These are phyloP conservation scores for Coix lacrymajobi DNA, from an alignment of 176 grass and related monocot species.

Conservation along the genomic window DNA sequence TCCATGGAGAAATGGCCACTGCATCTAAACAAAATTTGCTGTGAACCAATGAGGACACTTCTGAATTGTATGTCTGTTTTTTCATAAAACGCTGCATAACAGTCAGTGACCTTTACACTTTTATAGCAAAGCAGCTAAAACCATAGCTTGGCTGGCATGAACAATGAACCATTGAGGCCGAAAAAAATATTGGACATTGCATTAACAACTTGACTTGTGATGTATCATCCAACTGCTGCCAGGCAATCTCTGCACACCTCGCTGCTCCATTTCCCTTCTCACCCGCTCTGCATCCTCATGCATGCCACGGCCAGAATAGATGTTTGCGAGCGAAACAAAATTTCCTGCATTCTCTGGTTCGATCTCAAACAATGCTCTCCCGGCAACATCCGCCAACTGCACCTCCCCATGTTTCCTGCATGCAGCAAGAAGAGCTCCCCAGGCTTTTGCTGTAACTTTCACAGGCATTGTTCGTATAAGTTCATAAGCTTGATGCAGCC, in stretches of 20 bases:
- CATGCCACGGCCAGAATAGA: constrained; percentile 52
- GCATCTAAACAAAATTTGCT: constrained; percentile 12
- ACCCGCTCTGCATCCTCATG: constrained; percentile 50
- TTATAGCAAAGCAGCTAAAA: not conserved
- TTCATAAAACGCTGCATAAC: not conserved
- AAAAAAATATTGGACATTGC: not conserved
- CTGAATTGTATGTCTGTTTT: not conserved
- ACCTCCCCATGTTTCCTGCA: constrained; percentile 66
- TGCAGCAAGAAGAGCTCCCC: constrained; percentile 72
- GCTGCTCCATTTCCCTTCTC: constrained; percentile 54
- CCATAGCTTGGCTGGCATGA: constrained; percentile 6
- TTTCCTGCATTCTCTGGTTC: constrained; percentile 70
- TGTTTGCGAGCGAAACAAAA: constrained; percentile 57
- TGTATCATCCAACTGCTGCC: constrained; percentile 63
- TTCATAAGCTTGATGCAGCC: constrained; percentile 52
- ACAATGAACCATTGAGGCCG: not conserved
- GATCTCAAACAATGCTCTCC: constrained; percentile 50
- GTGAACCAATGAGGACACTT: not conserved
- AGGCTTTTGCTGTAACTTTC: constrained; percentile 56
- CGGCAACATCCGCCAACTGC: constrained; percentile 51
- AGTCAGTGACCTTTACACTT: not conserved
- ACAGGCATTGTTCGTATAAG: constrained; percentile 53
- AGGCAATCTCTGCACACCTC: constrained; percentile 34
- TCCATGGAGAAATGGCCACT: not conserved
- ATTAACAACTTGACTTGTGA: constrained; percentile 26